Conservation (phyloP, 805 yeast genomes). For the Lipomyces starkeyi region DNA sequence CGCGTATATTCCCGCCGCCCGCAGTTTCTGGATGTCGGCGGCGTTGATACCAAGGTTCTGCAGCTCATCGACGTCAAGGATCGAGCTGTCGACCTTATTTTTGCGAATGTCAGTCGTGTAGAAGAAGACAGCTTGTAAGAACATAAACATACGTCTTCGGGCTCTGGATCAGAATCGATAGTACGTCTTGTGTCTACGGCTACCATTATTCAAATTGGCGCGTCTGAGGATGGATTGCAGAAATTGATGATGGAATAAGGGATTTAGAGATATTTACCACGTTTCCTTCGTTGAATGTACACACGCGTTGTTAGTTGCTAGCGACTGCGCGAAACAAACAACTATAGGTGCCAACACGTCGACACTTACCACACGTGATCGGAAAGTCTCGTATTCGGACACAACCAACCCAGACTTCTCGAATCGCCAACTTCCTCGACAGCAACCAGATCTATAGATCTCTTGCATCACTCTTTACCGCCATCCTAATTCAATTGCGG, state of each 20-base stretch:
- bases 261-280: too few species aligned
- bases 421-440: not conserved
- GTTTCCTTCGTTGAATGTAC: not conserved
- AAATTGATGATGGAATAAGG: not conserved
- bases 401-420: not conserved
- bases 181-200: constrained; percentile 18
- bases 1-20: constrained; percentile 70
- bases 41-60: constrained; percentile 61
- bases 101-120: not conserved
- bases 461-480: not conserved
- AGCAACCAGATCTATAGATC: not conserved
- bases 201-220: constrained; percentile 3
- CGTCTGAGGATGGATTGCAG: not conserved
- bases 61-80: constrained; percentile 39
- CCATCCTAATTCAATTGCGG: not conserved
- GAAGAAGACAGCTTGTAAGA: not conserved
- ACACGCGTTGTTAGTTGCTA: not conserved
- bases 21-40: constrained; percentile 72
- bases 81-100: constrained; percentile 19
- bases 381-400: not conserved
- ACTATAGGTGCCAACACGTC: not conserved
- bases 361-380: not conserved
- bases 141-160: constrained; percentile 6
- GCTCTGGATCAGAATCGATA: constrained; percentile 18
- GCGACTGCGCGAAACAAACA: not conserved